Evolutionary conservation across 73 alveolate genomes (phyloP), one percentile per base, ranked within the genome.

Genomic region (Halteria grandinella): DNA sequence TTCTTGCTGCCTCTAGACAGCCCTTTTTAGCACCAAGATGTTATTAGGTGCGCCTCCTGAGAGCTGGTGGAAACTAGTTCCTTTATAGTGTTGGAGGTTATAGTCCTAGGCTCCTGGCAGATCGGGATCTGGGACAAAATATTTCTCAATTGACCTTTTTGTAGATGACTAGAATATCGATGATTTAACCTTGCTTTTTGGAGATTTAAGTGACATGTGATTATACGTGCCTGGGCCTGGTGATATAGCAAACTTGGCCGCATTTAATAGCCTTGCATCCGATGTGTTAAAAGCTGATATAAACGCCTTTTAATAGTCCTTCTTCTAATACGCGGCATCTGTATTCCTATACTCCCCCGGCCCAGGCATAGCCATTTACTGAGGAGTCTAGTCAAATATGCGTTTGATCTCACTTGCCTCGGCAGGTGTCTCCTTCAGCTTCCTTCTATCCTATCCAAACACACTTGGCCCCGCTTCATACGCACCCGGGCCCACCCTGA

Each of bases 31-130:
- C 1, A 62, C 63, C 17, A 62, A 23, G 20, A 62, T 62, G 23
- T 62, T 62, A 41, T 62, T 62, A 25, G 78, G 78, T 25, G 78
- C 78, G 12, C 78, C 78, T 4, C 78, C 78, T 39, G 36, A 62
- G 10, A 62, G 62, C 27, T 36, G 20, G 12, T 62, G 55, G 27
- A 40, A 20, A 62, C 62, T 40, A 41, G 60, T 62, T 11, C 63
- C 78, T 62, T 62, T 62, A 62, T 39, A 62, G 28, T 62, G 7
- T 41, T 34, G 41, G n/a, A 62, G 25, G 24, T 62, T 62, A 39
- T 62, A 62, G 23, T 36, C 78, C 4, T 14, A n/a, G 6, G 78
- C 78, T 20, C 62, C 36, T 7, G 78, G 78, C 6, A 39, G 5
- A 4, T 48, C 8, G 21, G 57, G 57, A 39, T 41, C 78, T 6